These are phyloP conservation scores for Glycine tomentella DNA, from an alignment of 306 rosid genomes.

Conservation along the genomic window DNA sequence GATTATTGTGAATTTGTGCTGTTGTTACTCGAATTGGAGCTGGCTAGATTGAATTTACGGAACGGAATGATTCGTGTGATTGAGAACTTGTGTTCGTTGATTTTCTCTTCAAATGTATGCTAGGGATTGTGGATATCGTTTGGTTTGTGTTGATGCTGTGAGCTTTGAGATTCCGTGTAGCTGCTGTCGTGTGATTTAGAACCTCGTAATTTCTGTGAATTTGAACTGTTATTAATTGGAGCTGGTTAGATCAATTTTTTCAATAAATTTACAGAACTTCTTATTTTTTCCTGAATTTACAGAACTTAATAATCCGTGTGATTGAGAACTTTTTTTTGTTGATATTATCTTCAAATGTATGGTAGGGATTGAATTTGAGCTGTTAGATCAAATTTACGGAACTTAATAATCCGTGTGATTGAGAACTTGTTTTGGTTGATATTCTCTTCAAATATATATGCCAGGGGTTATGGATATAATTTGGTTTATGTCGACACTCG, in stretches of 20 bases:
- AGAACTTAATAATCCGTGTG: not conserved
- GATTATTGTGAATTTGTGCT: not conserved
- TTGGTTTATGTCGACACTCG: not conserved
- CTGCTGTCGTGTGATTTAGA: not conserved
- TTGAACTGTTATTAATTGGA: slow-evolving; percentile 20
- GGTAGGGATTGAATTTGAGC: not conserved
- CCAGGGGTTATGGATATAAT: not conserved
- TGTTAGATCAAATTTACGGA: slow-evolving; percentile 28
- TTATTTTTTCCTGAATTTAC: not conserved
- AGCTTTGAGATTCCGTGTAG: not conserved
- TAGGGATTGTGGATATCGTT: not conserved
- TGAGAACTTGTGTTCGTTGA: slow-evolving; percentile 7
- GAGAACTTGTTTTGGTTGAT: slow-evolving; percentile 15
- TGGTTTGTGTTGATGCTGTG: not conserved
- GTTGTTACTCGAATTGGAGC: slow-evolving; percentile 22
- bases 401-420: not conserved
- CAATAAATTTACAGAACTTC: too few relatives aligned
- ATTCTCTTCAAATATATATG: slow-evolving; percentile 20
- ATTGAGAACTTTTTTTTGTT: too few relatives aligned
- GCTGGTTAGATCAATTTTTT: slow-evolving; percentile 16
- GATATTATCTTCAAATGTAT: too few relatives aligned
- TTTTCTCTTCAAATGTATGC: slow-evolving; percentile 32
- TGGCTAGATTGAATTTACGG: slow-evolving; percentile 15
- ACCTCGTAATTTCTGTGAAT: not conserved
- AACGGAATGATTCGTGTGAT: slow-evolving; percentile 8